Evolutionary conservation across 2,329 filamentous ascomycete genomes (phyloP), one percentile per base, ranked within the genome.

Genomic region (Ceratocystis harringtonii): DNA sequence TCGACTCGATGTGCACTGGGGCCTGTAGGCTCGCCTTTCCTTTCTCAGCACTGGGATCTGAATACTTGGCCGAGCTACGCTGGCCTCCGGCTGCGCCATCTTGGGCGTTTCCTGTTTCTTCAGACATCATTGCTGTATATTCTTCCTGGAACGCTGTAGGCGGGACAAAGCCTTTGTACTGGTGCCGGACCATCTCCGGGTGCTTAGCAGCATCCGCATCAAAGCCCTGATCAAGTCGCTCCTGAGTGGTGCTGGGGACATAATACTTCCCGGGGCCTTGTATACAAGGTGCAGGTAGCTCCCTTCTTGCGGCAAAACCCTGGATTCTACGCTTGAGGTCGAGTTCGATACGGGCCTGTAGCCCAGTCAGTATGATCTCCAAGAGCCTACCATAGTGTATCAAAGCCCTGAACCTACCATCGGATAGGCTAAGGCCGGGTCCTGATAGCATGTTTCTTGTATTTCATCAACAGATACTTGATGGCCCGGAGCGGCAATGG

Each of bases 101-200:
- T 28, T n/a, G 5, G 28, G 15, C 17, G n/a, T 22, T n/a, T 28
- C 7, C 17, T 19, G 7, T 36, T 5, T 58, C 30, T 5, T 8
- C 28, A 19, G 25, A 15, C 55, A 58, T 58, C 28, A 63, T 19
- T 6, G 8, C 55, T 19, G 32, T 28, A 19, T 17, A 58, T 6
- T 58, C 55, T 4, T 36, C 7, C 17, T 36, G 25, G 28, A 58
- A 58, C 17, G 55, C 55, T n/a, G 30, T 28, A 30, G 55, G 55
- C 28, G 55, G 55, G 7, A 58, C 55, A 36, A 58, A 58, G 28
- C 55, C 55, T 58, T 36, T 30, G 55, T 58, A 58, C 55, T 58
- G 55, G 55, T 36, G 28, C 8, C 28, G 55, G 15, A 58, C 55
- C 55, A 58, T 36, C 55, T 36, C 28, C 7, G 55, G 55, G 17